These are phyloP conservation scores for Allium sativum DNA, from an alignment of 106 monocot genomes.

Conservation along the genomic window DNA sequence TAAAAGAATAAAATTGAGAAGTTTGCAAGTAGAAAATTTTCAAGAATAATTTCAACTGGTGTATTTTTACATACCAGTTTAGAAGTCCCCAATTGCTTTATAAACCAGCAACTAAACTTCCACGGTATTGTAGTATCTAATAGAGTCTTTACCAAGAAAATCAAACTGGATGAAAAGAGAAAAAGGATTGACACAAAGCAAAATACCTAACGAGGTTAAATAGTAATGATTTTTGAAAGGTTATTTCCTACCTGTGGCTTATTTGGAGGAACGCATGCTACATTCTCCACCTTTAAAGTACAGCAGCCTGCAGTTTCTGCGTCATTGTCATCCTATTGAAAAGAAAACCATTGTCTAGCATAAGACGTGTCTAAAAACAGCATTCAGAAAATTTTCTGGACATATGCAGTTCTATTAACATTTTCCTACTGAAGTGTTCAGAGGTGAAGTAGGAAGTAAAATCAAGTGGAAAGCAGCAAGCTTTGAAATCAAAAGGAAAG, in stretches of 20 bases:
- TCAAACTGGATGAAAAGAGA: conserved; percentile 58
- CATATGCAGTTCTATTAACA: not conserved
- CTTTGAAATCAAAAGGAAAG: too few relatives aligned
- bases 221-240: not conserved
- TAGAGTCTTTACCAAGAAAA: conserved; percentile 98
- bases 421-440: not conserved
- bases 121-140: conserved; percentile 86
- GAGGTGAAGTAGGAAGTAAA: not conserved
- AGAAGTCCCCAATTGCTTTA: conserved; percentile 81
- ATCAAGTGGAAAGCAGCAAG: too few relatives aligned
- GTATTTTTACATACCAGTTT: conserved; percentile 24
- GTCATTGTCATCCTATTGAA: conserved; percentile 83
- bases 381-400: not conserved
- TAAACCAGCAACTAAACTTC: conserved; percentile 79
- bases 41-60: not conserved
- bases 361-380: not conserved
- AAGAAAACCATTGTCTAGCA: not conserved
- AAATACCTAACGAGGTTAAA: not conserved
- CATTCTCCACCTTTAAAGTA: conserved; percentile 93
- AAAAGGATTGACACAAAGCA: conserved; percentile 5
- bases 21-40: not conserved
- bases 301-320: conserved; percentile 98
- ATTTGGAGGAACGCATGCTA: conserved; percentile 67
- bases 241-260: conserved; percentile 50
- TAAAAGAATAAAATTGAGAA: conserved; percentile 1